Evolutionary conservation across 192 early-diverging fungal species (phyloP).

Genomic region (Coemansia sp.): DNA sequence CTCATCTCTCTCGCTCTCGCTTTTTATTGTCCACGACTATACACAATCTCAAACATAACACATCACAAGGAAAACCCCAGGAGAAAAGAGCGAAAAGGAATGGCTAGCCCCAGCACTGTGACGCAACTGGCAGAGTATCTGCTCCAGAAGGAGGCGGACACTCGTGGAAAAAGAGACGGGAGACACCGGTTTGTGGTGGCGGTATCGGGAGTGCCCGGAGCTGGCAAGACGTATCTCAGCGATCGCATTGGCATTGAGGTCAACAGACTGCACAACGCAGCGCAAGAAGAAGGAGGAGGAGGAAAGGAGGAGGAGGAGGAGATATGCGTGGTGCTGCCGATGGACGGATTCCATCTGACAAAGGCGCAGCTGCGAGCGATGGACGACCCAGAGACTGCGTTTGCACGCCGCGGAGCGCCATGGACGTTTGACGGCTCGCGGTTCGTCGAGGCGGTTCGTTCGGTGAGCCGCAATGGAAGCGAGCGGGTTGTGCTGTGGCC

Average conservation of each 20-base stretch:
- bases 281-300: background rate
- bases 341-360: slow-evolving; percentile 65
- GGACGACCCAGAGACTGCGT: slow-evolving; percentile 42
- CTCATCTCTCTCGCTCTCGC: no score
- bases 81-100: background rate
- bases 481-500: slow-evolving; percentile 27
- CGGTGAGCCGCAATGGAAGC: background rate
- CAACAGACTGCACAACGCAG: background rate
- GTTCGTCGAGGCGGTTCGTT: slow-evolving; percentile 26
- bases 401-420: slow-evolving; percentile 56
- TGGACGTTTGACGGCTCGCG: slow-evolving; percentile 57
- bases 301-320: background rate
- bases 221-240: slow-evolving; percentile 43
- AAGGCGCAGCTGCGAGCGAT: slow-evolving; percentile 18
- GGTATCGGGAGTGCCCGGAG: slow-evolving; percentile 28
- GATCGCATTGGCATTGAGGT: slow-evolving; percentile 7
- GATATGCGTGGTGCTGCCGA: slow-evolving; percentile 47
- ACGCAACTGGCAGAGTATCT: slow-evolving; percentile 13
- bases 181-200: slow-evolving; percentile 26
- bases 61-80: no score
- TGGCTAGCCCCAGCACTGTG: background rate
- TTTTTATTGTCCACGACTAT: no score
- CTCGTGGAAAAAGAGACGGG: background rate
- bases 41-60: no score
- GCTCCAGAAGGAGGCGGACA: background rate